phyloP scores from a whole-genome alignment of 164 flowering plant genomes.

The Aristolochia fimbriata region DNA sequence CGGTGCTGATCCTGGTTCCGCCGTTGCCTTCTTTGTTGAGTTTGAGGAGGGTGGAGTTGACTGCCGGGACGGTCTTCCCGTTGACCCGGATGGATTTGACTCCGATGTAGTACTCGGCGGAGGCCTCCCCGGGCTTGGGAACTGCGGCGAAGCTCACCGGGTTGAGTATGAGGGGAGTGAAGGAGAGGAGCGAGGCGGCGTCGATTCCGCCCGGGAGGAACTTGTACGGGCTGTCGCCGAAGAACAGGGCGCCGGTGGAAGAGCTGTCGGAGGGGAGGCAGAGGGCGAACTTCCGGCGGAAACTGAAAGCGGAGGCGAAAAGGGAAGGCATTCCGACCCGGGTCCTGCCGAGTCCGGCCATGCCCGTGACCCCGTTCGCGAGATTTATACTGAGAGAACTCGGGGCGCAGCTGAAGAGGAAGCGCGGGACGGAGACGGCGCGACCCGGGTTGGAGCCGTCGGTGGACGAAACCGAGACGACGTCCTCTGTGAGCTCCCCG shows the following conservation, averaged over 20 bases:
- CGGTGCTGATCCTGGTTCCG: slow-evolving; percentile 29
- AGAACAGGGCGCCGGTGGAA: slow-evolving; percentile 10
- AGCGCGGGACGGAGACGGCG: slow-evolving; percentile 6
- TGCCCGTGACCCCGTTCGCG: slow-evolving; percentile 8
- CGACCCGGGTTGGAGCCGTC: slow-evolving; percentile 17
- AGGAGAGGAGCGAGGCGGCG: slow-evolving; percentile 8
- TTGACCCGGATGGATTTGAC: slow-evolving; percentile 28
- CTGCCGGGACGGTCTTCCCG: slow-evolving; percentile 10
- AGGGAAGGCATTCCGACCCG: too few species aligned
- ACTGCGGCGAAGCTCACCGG: slow-evolving; percentile 6
- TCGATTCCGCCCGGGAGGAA: slow-evolving; percentile 13
- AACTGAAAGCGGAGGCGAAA: too few species aligned
- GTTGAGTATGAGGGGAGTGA: slow-evolving; percentile 17
- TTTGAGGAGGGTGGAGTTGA: slow-evolving; percentile 14
- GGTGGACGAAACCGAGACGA: slow-evolving; percentile 14
- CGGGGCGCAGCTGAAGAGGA: slow-evolving; percentile 17
- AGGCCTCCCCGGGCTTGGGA: background rate
- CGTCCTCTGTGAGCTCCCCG: slow-evolving; percentile 14
- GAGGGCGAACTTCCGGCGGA: slow-evolving; percentile 11
- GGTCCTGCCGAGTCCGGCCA: slow-evolving; percentile 15
- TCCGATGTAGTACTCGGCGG: slow-evolving; percentile 26
- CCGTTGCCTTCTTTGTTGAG: slow-evolving; percentile 8
- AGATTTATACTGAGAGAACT: too few species aligned
- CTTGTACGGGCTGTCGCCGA: slow-evolving; percentile 12
- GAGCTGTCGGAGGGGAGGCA: slow-evolving; percentile 2